Base-by-base conservation (phyloP, 495 filamentous ascomycete genomes). In the Annulohypoxylon maeteangense region DNA sequence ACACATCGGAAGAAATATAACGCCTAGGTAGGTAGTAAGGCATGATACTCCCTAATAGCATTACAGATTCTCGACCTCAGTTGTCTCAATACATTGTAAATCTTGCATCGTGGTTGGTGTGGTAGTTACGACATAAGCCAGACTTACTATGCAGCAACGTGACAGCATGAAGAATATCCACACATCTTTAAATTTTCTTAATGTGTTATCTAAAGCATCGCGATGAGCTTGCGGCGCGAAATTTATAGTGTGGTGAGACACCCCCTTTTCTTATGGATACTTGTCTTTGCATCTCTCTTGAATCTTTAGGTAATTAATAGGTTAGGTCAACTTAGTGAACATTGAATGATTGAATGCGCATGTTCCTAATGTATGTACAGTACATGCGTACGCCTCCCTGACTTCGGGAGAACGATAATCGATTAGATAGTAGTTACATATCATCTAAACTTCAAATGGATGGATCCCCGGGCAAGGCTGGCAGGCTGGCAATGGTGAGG, bases 351-450 rank as follows among this genome's bases (percentile, higher is more conserved):
- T 42, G 38, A 42, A 42, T 12, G 11, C 4, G 10, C 11, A n/a
- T 42, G 14, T n/a, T 5, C 16, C 20, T 47, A 11, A 22, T 56
- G 53, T 11, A 57, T 57, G 36, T 44, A 44, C 7, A 27, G 40
- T 47, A 47, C 40, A 60, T 23, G n/a, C n/a, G n/a, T n/a, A n/a
- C n/a, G n/a, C n/a, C 22, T 31, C 5, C 4, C 27, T n/a, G 8
- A 44, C 7, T 38, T 3, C 8, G 34, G 34, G 8, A n/a, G 8
- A 12, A 1, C 27, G 25, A 32, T 34, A 31, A 60, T 62, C 53
- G 48, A 67, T 63, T 59, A 62, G 62, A 66, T 71, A 66, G 58
- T 58, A 25, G 65, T 68, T 57, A 38, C 45, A 31, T 44, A 18
- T 44, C 18, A 16, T 20, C 34, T 16, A 62, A 8, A 59, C 42